phyloP scores from a whole-genome alignment of 192 early-diverging fungal genomes.

The Rhizophagus clarus region DNA sequence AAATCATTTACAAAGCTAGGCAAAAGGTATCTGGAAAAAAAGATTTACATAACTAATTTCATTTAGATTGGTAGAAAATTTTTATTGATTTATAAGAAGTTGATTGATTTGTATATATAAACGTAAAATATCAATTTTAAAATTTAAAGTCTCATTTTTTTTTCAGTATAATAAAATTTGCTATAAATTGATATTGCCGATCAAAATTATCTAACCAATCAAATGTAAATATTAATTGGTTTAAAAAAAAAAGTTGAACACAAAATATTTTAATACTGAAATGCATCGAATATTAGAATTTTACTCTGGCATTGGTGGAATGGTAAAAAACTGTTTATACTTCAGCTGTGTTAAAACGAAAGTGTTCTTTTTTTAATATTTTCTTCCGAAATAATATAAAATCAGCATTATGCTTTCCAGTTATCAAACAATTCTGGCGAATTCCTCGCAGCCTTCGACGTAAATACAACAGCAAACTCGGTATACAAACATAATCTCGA shows the following conservation, averaged over 20 bases:
- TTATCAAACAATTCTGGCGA: constrained; percentile 57
- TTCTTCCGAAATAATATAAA: not conserved
- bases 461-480: constrained; percentile 88
- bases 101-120: no score
- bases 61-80: not conserved
- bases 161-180: no score
- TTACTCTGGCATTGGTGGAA: constrained; percentile 67
- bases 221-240: not conserved
- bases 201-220: not conserved
- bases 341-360: not conserved
- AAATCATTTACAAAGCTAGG: constrained; percentile 7
- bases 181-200: no score
- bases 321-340: constrained; percentile 46
- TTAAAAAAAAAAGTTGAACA: not conserved
- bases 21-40: not conserved
- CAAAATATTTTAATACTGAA: not conserved
- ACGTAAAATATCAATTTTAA: no score
- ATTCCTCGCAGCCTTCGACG: constrained; percentile 91
- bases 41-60: not conserved
- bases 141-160: no score
- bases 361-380: not conserved
- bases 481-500: constrained; percentile 69
- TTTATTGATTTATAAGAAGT: no score
- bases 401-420: constrained; percentile 79
- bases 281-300: constrained; percentile 51